Evolutionary conservation across 2,329 filamentous ascomycete species (phyloP).

Genomic region (Dryadomyces quercivorus): DNA sequence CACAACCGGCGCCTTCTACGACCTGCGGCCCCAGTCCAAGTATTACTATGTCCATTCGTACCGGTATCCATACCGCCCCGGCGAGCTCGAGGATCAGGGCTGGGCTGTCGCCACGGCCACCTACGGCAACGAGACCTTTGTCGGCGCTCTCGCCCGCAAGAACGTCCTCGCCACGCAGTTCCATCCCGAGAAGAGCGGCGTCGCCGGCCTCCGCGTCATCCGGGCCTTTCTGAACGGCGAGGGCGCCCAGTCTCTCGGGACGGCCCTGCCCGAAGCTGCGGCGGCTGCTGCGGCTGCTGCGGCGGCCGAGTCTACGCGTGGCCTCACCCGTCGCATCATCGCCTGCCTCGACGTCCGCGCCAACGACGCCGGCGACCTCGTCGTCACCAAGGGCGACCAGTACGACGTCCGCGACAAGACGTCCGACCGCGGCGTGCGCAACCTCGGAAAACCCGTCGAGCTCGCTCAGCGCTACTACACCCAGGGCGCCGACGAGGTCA

Average conservation of each 20-base stretch:
- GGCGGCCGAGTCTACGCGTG: slow-evolving; percentile 20
- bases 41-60: slow-evolving; percentile 99
- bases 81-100: slow-evolving; percentile 64
- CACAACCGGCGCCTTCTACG: slow-evolving; percentile 47
- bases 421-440: slow-evolving; percentile 58
- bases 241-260: slow-evolving; percentile 37
- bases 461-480: slow-evolving; percentile 92
- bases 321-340: slow-evolving; percentile 85
- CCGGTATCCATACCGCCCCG: slow-evolving; percentile 62
- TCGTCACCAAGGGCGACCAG: slow-evolving; percentile 97
- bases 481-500: slow-evolving; percentile 91
- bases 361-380: slow-evolving; percentile 88
- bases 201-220: slow-evolving; percentile 72
- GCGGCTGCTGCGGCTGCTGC: not conserved
- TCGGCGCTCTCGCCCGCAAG: slow-evolving; percentile 75
- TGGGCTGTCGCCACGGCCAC: slow-evolving; percentile 87
- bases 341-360: slow-evolving; percentile 91
- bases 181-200: slow-evolving; percentile 93
- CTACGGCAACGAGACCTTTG: slow-evolving; percentile 81
- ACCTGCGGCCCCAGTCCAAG: slow-evolving; percentile 68
- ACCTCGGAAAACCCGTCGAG: slow-evolving; percentile 92
- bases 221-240: slow-evolving; percentile 75
- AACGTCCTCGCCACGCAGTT: slow-evolving; percentile 92
- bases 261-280: slow-evolving; percentile 12
- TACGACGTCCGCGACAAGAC: slow-evolving; percentile 94